Base-by-base conservation (phyloP, 768 basidiomycete species). In the Rickenella mellea region DNA sequence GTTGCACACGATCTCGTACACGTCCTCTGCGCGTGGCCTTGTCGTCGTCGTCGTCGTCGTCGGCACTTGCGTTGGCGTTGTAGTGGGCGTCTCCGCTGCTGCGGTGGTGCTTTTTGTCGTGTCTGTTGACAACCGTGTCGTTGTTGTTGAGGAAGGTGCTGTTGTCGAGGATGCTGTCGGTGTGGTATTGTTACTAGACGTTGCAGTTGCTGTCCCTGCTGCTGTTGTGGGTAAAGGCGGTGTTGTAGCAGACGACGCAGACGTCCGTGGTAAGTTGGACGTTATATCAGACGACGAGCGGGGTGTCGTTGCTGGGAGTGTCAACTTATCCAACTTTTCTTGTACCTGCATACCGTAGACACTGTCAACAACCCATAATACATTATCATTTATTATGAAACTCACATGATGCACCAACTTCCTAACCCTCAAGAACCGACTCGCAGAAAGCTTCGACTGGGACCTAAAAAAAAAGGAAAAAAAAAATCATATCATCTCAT, bases 1-100 rank as follows among this genome's bases (percentile, higher is more conserved):
- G 50, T 88, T 89, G 61, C 92, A 96, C 21, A 96, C 58, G 32
- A 98, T 77, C 62, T 98, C 93, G 57, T 88, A 83, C 22, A 72
- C 53, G 20, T 90, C 83, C 50, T 90, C 88, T 8, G 76, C 65
- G 46, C 62, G 63, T 24, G 37, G 14, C 17, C 37, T 39, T 11
- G 17, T n/a, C 36, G 21, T 20, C 20, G 12, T 38, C 36, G 12
- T 12, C 12, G 12, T 31, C 12, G 12, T 12, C 15, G 15, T 31
- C 29, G 12, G 12, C 36, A 20, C 21, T 38, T 20, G 36, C 21
- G 21, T 11, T 38, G 14, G 36, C 21, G n/a, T n/a, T n/a, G n/a
- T n/a, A n/a, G n/a, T n/a, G n/a, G n/a, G n/a, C n/a, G n/a, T n/a
- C n/a, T n/a, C n/a, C n/a, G n/a, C n/a, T n/a, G n/a, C n/a, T n/a